Base-by-base conservation (phyloP, 169 alveolate genomes). In the Cryptosporidium parvum region DNA sequence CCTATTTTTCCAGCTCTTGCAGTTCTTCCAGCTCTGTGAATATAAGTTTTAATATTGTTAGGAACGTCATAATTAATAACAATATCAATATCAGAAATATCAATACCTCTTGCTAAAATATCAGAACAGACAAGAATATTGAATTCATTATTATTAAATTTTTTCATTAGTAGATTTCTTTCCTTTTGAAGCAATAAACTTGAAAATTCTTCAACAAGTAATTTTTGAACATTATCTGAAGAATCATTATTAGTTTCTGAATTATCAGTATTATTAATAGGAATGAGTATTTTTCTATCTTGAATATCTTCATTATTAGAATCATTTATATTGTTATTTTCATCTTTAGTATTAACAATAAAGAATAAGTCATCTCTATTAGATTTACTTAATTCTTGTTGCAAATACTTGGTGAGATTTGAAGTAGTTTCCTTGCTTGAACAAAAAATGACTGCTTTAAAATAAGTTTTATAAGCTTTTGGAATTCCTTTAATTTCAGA, bases 11-110 rank as follows among this genome's bases (percentile, higher is more conserved):
- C 97, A n/a, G 96, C 95, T 73, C 97, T 92, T 9, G 97, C 98
- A 1, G 98, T 96, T 85, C 98, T 95, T 35, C 97, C 98, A n/a
- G 95, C 95, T 73, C 98, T 87, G 72, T 95, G 97, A 16, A 94
- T 91, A 67, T 95, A 95, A 44, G 93, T 94, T 86, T 94, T 95
- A 65, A 93, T 92, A 31, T 92, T 86, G 59, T 73, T 91, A 6
- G 97, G 97, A 92, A 95, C 86, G 85, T 96, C 98, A 80, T 93
- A 96, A 85, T 96, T 96, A 37, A 96, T 93, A 29, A 96, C 97
- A 69, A 70, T 91, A 52, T 86, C 93, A 39, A 96, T 92, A 21
- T 94, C 96, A n/a, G 95, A 94, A 21, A 96, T 95, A 87, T 96
- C 98, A 65, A 80, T 65, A 35, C 98, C 98, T 92, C 98, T 91